A percentile compares a stretch with the other conserved stretches of the same genome.
phyloP scores from a whole-genome alignment of 805 yeast genomes.

The Lachancea meyersii region DNA sequence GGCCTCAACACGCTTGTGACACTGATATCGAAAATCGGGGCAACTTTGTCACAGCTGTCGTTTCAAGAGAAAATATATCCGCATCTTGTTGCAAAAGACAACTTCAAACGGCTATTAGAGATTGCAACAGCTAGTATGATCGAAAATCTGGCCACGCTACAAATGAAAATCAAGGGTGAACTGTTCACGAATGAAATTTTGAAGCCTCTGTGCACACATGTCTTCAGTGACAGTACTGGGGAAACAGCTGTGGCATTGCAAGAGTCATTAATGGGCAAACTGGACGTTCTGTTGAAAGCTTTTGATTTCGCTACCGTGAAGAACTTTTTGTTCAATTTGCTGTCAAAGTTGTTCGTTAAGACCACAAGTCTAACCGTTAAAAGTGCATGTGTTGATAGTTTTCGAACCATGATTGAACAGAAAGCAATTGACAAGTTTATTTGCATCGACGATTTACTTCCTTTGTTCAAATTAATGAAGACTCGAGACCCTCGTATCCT shows the following conservation, averaged over 20 bases:
- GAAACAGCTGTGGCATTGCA: conserved; percentile 38
- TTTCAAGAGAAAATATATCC: conserved; percentile 68
- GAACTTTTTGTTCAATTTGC: conserved; percentile 64
- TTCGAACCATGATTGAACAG: conserved; percentile 49
- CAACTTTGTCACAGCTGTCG: conserved; percentile 63
- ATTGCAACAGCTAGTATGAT: conserved; percentile 35
- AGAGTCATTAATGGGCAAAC: conserved; percentile 44
- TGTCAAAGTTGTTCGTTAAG: conserved; percentile 68
- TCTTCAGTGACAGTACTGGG: conserved; percentile 19
- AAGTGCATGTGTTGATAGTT: conserved; percentile 54
- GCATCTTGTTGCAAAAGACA: conserved; percentile 16
- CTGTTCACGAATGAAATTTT: conserved; percentile 39
- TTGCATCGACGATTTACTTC: conserved; percentile 73
- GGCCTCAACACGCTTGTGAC: conserved; percentile 37
- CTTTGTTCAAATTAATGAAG: conserved; percentile 67
- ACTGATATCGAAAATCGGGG: conserved; percentile 57
- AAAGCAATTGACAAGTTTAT: conserved; percentile 65
- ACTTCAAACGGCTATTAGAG: conserved; percentile 19
- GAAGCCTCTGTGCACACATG: conserved; percentile 27
- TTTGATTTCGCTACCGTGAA: conserved; percentile 68
- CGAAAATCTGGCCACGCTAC: conserved; percentile 44
- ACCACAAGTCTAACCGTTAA: conserved; percentile 82
- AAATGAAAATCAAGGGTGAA: conserved; percentile 44
- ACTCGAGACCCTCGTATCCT: conserved; percentile 67
- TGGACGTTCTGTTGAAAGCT: conserved; percentile 38